Evolutionary conservation across 768 basidiomycete species (phyloP).

Genomic region (Hericium coralloides): DNA sequence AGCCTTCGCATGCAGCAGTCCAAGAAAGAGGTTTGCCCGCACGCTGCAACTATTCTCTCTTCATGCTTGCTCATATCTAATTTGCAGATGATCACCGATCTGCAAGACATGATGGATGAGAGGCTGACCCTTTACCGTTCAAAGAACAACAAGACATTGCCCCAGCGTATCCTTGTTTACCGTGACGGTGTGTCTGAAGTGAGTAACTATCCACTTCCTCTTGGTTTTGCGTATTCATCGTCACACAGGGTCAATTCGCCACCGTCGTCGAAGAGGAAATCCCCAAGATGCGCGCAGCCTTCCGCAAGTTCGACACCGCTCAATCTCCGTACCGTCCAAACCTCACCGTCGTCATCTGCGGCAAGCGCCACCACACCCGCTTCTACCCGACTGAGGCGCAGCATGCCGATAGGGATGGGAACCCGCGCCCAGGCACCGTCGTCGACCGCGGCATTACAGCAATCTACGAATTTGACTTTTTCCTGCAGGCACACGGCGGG

Average conservation of each 20-base stretch:
- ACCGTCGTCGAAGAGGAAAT: slow-evolving; percentile 36
- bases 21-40: slow-evolving; percentile 59
- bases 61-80: neutral
- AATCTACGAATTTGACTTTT: slow-evolving; percentile 48
- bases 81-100: slow-evolving; percentile 38
- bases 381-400: slow-evolving; percentile 42
- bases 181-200: slow-evolving; percentile 79
- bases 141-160: slow-evolving; percentile 28
- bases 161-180: slow-evolving; percentile 42
- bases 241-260: slow-evolving; percentile 36
- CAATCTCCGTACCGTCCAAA: slow-evolving; percentile 34
- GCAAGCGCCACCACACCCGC: slow-evolving; percentile 50
- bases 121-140: slow-evolving; percentile 32
- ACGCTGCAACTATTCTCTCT: neutral
- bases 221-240: neutral
- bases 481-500: slow-evolving; percentile 42
- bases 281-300: slow-evolving; percentile 34
- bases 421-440: slow-evolving; percentile 43
- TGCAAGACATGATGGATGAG: slow-evolving; percentile 39
- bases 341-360: slow-evolving; percentile 45
- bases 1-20: slow-evolving; percentile 41
- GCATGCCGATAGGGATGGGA: slow-evolving; percentile 36
- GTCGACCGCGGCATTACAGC: slow-evolving; percentile 48
- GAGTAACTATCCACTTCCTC: slow-evolving; percentile 3
- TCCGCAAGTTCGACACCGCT: slow-evolving; percentile 28